These are phyloP conservation scores for Geranomyces michiganensis DNA, from an alignment of 192 early-diverging fungal species.

Conservation along the genomic window DNA sequence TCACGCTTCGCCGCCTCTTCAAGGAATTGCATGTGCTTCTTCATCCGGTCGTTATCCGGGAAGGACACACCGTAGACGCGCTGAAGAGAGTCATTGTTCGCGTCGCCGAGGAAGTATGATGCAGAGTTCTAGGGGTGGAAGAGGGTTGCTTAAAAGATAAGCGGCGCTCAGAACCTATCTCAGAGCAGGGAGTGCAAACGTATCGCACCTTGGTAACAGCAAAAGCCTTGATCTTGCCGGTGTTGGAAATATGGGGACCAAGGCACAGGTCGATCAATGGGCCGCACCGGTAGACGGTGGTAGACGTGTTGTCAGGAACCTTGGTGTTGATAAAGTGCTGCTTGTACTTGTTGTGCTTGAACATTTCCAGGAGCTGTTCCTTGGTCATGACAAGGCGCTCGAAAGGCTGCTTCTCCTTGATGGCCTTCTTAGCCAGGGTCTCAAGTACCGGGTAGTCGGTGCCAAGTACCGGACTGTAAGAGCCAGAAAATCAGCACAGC, in stretches of 20 bases:
- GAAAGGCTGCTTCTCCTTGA: constrained; percentile 96
- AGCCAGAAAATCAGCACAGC: too few relatives aligned
- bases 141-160: neutral
- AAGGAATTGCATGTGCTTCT: constrained; percentile 92
- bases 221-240: constrained; percentile 92
- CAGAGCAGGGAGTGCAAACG: neutral
- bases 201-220: constrained; percentile 74
- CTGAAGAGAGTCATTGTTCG: constrained; percentile 97
- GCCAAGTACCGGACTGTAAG: constrained; percentile 65
- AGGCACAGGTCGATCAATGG: constrained; percentile 95
- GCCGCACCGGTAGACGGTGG: constrained; percentile 98
- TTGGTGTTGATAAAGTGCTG: constrained; percentile 89
- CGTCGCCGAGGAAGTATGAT: constrained; percentile 96
- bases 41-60: constrained; percentile 97
- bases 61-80: constrained; percentile 99
- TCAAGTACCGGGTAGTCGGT: constrained; percentile 87
- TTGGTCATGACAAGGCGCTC: constrained; percentile 87
- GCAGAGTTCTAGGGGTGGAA: constrained; percentile 76
- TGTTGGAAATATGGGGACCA: constrained; percentile 95
- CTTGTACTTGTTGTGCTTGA: constrained; percentile 98
- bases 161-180: neutral
- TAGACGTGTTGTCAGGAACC: constrained; percentile 89
- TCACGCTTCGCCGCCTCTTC: constrained; percentile 96
- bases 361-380: constrained; percentile 93
- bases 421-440: constrained; percentile 80